Evolutionary conservation across 2,329 filamentous ascomycete species (phyloP), one percentile per base, ranked within the genome.

Genomic region (Rutstroemia sydowiana): DNA sequence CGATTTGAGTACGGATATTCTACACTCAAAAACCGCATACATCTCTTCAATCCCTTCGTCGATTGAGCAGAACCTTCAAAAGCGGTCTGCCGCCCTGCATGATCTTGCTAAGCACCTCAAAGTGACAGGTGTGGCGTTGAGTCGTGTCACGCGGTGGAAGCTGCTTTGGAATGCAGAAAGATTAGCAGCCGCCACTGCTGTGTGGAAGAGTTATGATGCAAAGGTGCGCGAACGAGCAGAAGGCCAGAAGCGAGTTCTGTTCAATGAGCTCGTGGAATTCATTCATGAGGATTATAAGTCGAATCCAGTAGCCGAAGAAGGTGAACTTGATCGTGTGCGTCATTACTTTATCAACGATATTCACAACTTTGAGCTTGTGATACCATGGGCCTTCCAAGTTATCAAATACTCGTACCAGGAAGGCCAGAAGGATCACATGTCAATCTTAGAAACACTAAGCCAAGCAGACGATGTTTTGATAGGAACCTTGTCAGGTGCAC

Each of bases 101-200:
- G 84, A 87, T 51, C 76, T 98, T 48, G 87, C 88, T 49, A 71
- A 75, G 2, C 82, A 93, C 59, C 71, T 97, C 11, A 77, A 78
- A 56, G 76, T 77, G 5, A 82, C 84, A 30, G 83, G 82, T 54
- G 75, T 82, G 23, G 73, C 80, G 2, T 68, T 97, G 5, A 81
- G 86, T 57, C 79, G 81, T 37, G 72, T 71, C 21, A 84, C 84
- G 1, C 82, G 83, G 59, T 97, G 91, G 90, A 76, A 78, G 56
- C 70, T 98, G 30, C 73, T 98, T n/a, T 87, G 84, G 75, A 84
- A 92, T 63, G 92, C 92, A 0, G 93, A 98, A 68, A 95, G 91
- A 69, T 78, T 97, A 71, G 82, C 85, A 40, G 87, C 90, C 32
- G 88, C 89, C 16, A 77, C 79, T 55, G 76, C 82, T 42, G 75